A percentile compares a stretch with the other conserved stretches of the same genome.
phyloP scores from a whole-genome alignment of 768 basidiomycete genomes.

The Boletus bicolor region DNA sequence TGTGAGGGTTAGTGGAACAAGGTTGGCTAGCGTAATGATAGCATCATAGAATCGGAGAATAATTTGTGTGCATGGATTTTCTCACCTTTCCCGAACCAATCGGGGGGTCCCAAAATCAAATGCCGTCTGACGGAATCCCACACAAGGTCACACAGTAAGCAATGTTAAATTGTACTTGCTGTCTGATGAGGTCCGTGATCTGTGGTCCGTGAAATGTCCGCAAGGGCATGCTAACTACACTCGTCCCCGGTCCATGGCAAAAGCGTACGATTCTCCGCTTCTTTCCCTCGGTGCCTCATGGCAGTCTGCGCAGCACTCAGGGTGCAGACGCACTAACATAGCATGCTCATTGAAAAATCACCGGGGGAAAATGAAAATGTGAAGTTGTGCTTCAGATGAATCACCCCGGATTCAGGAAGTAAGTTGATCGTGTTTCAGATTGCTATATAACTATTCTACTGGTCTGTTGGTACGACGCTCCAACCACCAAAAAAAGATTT shows the following conservation, averaged over 20 bases:
- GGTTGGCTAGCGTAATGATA: neutral
- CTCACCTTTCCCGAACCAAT: neutral
- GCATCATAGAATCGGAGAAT: neutral
- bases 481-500: too few relatives aligned
- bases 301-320: neutral
- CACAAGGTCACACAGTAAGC: neutral
- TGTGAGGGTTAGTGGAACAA: constrained; percentile 1
- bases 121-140: neutral
- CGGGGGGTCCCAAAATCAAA: neutral
- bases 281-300: constrained; percentile 11
- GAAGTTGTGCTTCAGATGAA: too few relatives aligned
- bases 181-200: neutral
- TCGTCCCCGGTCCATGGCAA: neutral
- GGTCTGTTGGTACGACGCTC: neutral
- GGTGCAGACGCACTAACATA: neutral
- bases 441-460: neutral
- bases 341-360: neutral
- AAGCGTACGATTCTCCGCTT: neutral
- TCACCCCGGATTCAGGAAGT: neutral
- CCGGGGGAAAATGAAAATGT: neutral
- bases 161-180: neutral
- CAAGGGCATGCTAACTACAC: neutral
- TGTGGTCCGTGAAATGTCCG: neutral
- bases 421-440: neutral
- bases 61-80: neutral